Base-by-base conservation (phyloP, 2,329 filamentous ascomycete genomes). In the Penicillium sumatraense region DNA sequence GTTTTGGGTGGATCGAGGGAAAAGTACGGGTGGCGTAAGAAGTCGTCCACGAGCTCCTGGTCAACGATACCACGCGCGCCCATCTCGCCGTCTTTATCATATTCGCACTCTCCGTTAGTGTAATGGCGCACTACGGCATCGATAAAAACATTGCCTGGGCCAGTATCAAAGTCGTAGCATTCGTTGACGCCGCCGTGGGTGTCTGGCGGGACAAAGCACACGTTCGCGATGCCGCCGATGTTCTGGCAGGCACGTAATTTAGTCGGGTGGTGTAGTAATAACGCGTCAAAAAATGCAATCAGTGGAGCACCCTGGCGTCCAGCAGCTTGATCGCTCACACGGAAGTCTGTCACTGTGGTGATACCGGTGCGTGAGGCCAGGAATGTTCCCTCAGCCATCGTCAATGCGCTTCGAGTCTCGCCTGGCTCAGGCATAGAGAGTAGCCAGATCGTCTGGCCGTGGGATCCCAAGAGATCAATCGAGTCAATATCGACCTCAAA, bases 381-480 rank as follows among this genome's bases (percentile, higher is more conserved):
- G 62, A 85, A 75, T 4, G 77, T 74, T 16, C 83, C 83, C 65
- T 86, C 85, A 14, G 80, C 82, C 81, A 85, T 83, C 2, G 79
- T 83, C 49, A 85, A 69, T 14, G 81, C 79, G 38, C 78, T 80
- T 40, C 74, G 76, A 29, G 73, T 77, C 51, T 81, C 75, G 10
- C 76, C 78, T 27, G 62, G 53, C 50, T 80, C 75, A 0, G 83
- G 81, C 81, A 84, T 83, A 49, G 76, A 79, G 14, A 81, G 72
- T 7, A 84, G 72, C 81, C 81, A 86, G 60, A 83, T 83, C 11
- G 83, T 86, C 69, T 85, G 83, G n/a, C 83, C 83, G 60, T 86
- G 82, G 3, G 81, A 83, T 21, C 83, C 82, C 38, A 86, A 76
- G 21, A 77, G 76, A 59, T 86, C 82, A 56, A 86, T 79, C 9